Conservation (phyloP, 768 basidiomycete species). For the Lactifluus echinatus region DNA sequence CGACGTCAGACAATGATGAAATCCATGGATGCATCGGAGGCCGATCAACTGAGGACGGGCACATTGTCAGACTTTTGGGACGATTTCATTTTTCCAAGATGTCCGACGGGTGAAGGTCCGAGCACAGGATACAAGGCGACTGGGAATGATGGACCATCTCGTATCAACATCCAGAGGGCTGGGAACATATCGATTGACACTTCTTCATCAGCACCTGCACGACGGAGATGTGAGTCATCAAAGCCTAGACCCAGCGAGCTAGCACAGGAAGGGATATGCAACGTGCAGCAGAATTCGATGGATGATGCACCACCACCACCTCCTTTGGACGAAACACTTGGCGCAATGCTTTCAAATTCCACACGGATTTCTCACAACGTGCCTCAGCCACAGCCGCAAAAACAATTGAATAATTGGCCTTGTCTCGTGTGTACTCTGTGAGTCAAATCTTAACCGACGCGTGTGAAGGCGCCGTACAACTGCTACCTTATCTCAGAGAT, state of each 20-base stretch:
- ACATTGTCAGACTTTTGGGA: slow-evolving; percentile 39
- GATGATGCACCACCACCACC: neutral
- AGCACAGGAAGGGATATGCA: slow-evolving; percentile 24
- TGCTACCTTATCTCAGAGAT: slow-evolving; percentile 29
- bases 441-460: neutral
- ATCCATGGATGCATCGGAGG: slow-evolving; percentile 36
- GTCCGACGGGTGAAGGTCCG: neutral
- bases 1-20: slow-evolving; percentile 46
- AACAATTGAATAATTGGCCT: slow-evolving; percentile 2
- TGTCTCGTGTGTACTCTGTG: slow-evolving; percentile 11
- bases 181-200: neutral
- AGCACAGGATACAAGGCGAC: neutral
- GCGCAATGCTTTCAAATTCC: neutral
- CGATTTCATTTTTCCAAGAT: slow-evolving; percentile 40
- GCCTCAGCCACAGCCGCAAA: neutral
- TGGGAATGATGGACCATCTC: neutral
- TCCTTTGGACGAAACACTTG: neutral
- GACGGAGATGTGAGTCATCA: neutral
- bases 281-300: neutral
- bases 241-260: slow-evolving; percentile 29
- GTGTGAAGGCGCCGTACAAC: neutral
- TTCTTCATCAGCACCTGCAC: neutral
- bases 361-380: neutral
- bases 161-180: neutral
- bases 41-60: slow-evolving; percentile 34